A percentile compares a stretch with the other conserved stretches of the same genome.
phyloP scores from a whole-genome alignment of 805 yeast genomes.

The Suhomyces canberraensis region DNA sequence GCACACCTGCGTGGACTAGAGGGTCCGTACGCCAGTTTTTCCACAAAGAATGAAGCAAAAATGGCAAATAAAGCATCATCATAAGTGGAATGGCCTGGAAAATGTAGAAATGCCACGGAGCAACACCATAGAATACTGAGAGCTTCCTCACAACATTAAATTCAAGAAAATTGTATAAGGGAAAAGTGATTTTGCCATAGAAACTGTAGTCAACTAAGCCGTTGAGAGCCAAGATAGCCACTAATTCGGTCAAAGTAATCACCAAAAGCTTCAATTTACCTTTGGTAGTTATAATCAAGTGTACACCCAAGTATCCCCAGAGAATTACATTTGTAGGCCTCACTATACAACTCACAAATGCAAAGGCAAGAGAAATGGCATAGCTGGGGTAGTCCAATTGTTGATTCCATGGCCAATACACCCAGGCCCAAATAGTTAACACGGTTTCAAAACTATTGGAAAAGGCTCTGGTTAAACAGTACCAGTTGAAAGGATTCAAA shows the following conservation, averaged over 20 bases:
- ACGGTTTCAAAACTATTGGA: conserved; percentile 79
- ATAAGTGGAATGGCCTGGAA: conserved; percentile 80
- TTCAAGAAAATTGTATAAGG: conserved; percentile 65
- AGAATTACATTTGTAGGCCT: conserved; percentile 82
- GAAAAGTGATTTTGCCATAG: conserved; percentile 56
- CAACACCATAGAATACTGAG: conserved; percentile 79
- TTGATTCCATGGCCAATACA: conserved; percentile 65
- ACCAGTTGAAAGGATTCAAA: conserved; percentile 78
- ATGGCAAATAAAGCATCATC: conserved; percentile 63
- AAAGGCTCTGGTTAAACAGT: conserved; percentile 75
- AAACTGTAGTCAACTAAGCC: conserved; percentile 53
- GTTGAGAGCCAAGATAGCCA: conserved; percentile 35
- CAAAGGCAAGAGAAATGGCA: conserved; percentile 40
- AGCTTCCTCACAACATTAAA: conserved; percentile 75
- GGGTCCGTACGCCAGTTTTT: conserved; percentile 12
- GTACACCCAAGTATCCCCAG: conserved; percentile 65
- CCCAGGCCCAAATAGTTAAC: conserved; percentile 62
- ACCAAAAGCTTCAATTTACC: neutral
- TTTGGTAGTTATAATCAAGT: conserved; percentile 10
- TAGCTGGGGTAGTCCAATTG: conserved; percentile 15
- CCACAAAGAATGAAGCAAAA: conserved; percentile 34
- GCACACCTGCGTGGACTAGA: conserved; percentile 24
- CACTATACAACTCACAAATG: conserved; percentile 61
- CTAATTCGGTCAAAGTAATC: conserved; percentile 19
- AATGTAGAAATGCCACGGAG: conserved; percentile 83